phyloP scores from a whole-genome alignment of 441 rosid genomes.

The Gossypium trilobum region DNA sequence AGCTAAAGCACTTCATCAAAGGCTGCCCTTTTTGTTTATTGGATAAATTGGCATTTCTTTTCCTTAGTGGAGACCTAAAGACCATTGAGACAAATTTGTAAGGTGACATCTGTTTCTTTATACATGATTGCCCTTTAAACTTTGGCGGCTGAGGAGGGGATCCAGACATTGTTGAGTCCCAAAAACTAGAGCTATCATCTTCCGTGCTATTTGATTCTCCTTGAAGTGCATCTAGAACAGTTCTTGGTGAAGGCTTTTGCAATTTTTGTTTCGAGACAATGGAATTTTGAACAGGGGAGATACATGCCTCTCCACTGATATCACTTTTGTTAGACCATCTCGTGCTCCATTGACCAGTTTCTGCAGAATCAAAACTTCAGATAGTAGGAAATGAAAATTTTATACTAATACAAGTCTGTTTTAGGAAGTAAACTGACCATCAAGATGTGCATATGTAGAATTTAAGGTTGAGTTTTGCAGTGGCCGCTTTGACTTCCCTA shows the following conservation, averaged over 20 bases:
- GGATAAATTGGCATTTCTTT: slow-evolving; percentile 30
- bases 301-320: not conserved
- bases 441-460: slow-evolving; percentile 27
- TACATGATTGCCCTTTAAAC: slow-evolving; percentile 19
- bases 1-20: slow-evolving; percentile 54
- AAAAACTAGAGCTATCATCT: slow-evolving; percentile 44
- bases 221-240: slow-evolving; percentile 38
- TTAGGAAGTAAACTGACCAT: slow-evolving; percentile 28
- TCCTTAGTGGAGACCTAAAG: slow-evolving; percentile 45
- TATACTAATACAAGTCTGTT: not conserved
- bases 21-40: slow-evolving; percentile 39
- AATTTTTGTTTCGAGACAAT: slow-evolving; percentile 17
- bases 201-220: slow-evolving; percentile 50
- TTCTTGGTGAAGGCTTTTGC: slow-evolving; percentile 46
- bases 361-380: slow-evolving; percentile 11
- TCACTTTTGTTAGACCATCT: slow-evolving; percentile 21
- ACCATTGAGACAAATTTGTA: slow-evolving; percentile 44
- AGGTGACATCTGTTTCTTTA: slow-evolving; percentile 34
- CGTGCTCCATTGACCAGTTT: slow-evolving; percentile 24
- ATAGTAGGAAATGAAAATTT: not conserved
- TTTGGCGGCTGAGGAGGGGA: slow-evolving; percentile 33
- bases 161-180: slow-evolving; percentile 38
- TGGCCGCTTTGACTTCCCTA: slow-evolving; percentile 34
- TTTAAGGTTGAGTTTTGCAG: slow-evolving; percentile 20
- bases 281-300: slow-evolving; percentile 21